Percentiles rank a stretch among this genome's conserved stretches.
Evolutionary conservation across 2,329 filamentous ascomycete genomes (phyloP).

Genomic region (Tricladium varicosporioides): DNA sequence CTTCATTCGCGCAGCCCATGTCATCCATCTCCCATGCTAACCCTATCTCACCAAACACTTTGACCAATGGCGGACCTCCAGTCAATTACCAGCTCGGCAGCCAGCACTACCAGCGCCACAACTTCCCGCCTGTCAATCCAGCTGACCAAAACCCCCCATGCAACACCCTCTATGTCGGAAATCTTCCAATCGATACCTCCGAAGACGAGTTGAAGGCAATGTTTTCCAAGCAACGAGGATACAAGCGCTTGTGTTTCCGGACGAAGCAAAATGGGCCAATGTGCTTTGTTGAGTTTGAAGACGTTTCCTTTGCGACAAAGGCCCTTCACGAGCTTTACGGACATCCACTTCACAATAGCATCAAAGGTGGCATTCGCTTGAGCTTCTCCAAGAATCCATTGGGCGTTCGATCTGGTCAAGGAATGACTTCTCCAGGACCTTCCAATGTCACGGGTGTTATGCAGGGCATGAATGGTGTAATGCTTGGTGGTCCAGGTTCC

Average conservation of each 20-base stretch:
- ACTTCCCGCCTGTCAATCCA: constrained; percentile 84
- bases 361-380: constrained; percentile 90
- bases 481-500: constrained; percentile 38
- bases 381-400: constrained; percentile 98
- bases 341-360: constrained; percentile 80
- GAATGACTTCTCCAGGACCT: constrained; percentile 34
- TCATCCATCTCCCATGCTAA: constrained; percentile 35
- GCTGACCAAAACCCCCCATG: constrained; percentile 96
- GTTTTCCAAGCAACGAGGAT: constrained; percentile 90
- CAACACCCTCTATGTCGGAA: constrained; percentile 98
- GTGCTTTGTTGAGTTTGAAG: constrained; percentile 99
- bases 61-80: constrained; percentile 42
- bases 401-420: constrained; percentile 80
- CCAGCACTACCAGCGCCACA: constrained; percentile 59
- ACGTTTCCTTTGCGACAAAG: constrained; percentile 87
- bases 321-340: constrained; percentile 89
- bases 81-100: constrained; percentile 55
- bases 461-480: constrained; percentile 58
- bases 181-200: constrained; percentile 85
- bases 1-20: constrained; percentile 24
- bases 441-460: constrained; percentile 44
- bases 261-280: constrained; percentile 95
- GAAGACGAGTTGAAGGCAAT: constrained; percentile 94
- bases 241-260: constrained; percentile 91
- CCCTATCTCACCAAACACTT: constrained; percentile 55